Evolutionary conservation across 306 rosid genomes (phyloP).

Genomic region (Fragaria ananassa): DNA sequence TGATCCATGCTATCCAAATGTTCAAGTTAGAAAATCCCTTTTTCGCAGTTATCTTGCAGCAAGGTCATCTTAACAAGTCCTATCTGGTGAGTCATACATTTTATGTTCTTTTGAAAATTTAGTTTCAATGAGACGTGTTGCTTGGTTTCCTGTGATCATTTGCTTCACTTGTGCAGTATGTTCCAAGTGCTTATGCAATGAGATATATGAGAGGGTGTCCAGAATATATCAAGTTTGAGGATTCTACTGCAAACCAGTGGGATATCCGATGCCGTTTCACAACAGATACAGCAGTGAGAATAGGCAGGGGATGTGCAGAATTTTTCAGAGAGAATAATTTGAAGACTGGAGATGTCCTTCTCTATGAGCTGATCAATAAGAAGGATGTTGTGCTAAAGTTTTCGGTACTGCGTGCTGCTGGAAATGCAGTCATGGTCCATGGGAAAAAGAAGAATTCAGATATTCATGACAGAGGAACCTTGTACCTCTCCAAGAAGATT

Average conservation of each 20-base stretch:
- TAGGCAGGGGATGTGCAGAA: constrained; percentile 16
- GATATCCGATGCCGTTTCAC: not conserved
- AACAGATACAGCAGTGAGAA: not conserved
- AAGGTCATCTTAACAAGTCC: accelerated
- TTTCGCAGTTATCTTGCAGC: not conserved
- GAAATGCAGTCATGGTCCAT: not conserved
- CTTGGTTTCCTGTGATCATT: not conserved
- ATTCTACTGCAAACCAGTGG: constrained; percentile 24
- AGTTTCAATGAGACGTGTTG: not conserved
- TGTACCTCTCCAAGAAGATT: not conserved
- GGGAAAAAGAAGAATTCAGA: not conserved
- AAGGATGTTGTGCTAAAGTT: constrained; percentile 18
- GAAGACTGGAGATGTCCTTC: constrained; percentile 29
- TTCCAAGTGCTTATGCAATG: constrained; percentile 14
- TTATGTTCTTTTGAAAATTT: not conserved
- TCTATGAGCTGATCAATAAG: constrained; percentile 23
- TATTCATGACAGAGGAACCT: not conserved
- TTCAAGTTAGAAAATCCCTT: constrained; percentile 19
- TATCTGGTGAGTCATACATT: constrained; percentile 26
- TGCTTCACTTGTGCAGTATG: constrained; percentile 29
- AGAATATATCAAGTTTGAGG: constrained; percentile 17
- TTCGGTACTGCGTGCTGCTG: constrained; percentile 3
- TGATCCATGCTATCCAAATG: constrained; percentile 4
- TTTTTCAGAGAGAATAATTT: constrained; percentile 18
- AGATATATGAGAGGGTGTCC: constrained; percentile 16